phyloP scores from a whole-genome alignment of 768 basidiomycete genomes.

The Mrakia gelida region DNA sequence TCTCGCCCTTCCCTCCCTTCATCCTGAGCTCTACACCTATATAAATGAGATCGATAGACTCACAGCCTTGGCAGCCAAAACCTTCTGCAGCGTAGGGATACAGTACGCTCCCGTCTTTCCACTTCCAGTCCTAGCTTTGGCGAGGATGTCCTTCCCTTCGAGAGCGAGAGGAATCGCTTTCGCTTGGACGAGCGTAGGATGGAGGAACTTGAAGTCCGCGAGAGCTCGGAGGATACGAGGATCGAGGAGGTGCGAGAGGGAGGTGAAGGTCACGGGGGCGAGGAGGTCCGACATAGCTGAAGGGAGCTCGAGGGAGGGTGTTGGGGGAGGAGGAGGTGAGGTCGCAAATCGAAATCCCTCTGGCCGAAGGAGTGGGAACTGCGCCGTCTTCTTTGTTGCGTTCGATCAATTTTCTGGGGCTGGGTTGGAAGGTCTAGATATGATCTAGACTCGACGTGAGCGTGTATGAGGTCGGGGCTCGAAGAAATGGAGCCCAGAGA shows the following conservation, averaged over 20 bases:
- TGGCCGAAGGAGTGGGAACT: too few relatives aligned
- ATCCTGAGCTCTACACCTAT: background rate
- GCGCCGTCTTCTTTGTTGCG: too few relatives aligned
- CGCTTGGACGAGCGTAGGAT: slow-evolving; percentile 85
- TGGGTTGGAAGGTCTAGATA: too few relatives aligned
- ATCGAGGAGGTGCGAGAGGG: slow-evolving; percentile 75
- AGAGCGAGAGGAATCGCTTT: slow-evolving; percentile 90
- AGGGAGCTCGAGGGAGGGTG: background rate
- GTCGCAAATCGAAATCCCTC: too few relatives aligned
- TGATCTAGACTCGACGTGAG: too few relatives aligned
- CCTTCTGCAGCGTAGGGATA: slow-evolving; percentile 82
- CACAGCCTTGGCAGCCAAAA: slow-evolving; percentile 73
- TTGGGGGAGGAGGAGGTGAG: too few relatives aligned
- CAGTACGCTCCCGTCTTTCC: slow-evolving; percentile 98
- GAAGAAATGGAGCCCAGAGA: too few relatives aligned
- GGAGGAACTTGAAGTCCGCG: slow-evolving; percentile 81
- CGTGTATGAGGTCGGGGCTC: too few relatives aligned
- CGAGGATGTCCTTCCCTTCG: slow-evolving; percentile 78
- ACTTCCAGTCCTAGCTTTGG: slow-evolving; percentile 88
- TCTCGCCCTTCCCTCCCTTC: background rate
- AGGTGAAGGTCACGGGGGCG: slow-evolving; percentile 45
- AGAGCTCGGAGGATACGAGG: slow-evolving; percentile 78
- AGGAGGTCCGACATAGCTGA: slow-evolving; percentile 30
- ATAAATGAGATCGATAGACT: slow-evolving; percentile 28
- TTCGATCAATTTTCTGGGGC: too few relatives aligned